Evolutionary conservation across 768 basidiomycete genomes (phyloP), one percentile per base, ranked within the genome.

Genomic region (Mycena metata): DNA sequence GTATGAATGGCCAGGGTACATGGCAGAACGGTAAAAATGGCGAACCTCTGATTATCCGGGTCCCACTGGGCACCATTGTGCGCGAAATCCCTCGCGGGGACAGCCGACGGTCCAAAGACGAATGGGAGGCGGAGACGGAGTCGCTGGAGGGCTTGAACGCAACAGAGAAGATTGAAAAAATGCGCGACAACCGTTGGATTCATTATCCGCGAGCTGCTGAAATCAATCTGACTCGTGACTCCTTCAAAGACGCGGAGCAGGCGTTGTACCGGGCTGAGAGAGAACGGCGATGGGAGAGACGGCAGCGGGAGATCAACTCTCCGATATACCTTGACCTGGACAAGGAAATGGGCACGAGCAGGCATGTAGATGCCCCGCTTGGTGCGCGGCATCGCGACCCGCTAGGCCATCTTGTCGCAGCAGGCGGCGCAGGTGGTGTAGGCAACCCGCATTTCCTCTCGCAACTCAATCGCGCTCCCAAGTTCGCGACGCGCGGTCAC

Each of bases 21-120:
- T 96, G 93, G 92, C 90, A 89, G 76, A 94, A 95, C 74, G 97
- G 97, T 5, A 88, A 86, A 70, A 85, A 86, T 61, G 95, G 90
- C 0, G 76, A 86, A 2, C 94, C 96, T 2, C 83, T 89, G 6
- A 81, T 96, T 54, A 86, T 99, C 65, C 84, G 85, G 52, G 96
- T 99, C 0, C 97, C 97, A 0, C 79, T 97, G 0, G 97, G 97
- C 0, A 99, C 97, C 2, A 88, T 98, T 61, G 91, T 98, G 7
- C 87, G 89, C 36, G 91, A 96, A 74, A 82, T 98, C 45, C 78
- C 86, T 5, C 83, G 85, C 52, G 87, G 88, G 50, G 93, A 95
- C 70, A 86, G 89, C 3, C 82, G 90, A 36, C 84, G 91, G 41
- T 81, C 84, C 26, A 85, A 86, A 66, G 88, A 92, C 74, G 88